Evolutionary conservation across 768 basidiomycete species (phyloP).

Genomic region (Suillus subluteus): DNA sequence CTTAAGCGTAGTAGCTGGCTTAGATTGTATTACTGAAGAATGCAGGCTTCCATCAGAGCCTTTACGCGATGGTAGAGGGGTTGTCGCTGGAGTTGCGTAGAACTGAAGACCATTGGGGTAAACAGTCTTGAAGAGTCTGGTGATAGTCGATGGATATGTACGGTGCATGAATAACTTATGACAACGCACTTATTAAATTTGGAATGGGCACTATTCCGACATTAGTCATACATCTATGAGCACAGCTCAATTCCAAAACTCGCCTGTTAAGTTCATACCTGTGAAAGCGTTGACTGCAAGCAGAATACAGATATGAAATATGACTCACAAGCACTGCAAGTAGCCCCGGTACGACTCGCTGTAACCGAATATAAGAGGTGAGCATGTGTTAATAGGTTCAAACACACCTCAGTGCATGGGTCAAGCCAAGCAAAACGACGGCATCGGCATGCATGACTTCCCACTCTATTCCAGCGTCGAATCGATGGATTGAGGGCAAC

Average conservation of each 20-base stretch:
- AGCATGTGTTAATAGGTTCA: background rate
- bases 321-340: constrained; percentile 70
- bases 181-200: constrained; percentile 66
- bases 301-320: background rate
- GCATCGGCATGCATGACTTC: constrained; percentile 78
- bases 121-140: constrained; percentile 66
- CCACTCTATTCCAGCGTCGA: constrained; percentile 71
- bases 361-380: background rate
- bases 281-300: constrained; percentile 18
- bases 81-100: constrained; percentile 42
- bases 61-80: constrained; percentile 40
- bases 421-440: constrained; percentile 69
- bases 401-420: constrained; percentile 66
- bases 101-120: constrained; percentile 63
- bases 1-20: constrained; percentile 20
- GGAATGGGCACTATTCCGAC: constrained; percentile 57
- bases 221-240: background rate
- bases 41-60: constrained; percentile 29
- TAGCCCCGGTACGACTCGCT: constrained; percentile 83
- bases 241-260: constrained; percentile 17
- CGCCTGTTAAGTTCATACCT: constrained; percentile 60
- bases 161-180: background rate
- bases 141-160: constrained; percentile 11
- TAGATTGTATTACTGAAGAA: constrained; percentile 23
- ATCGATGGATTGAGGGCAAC: constrained; percentile 41